Base-by-base conservation (phyloP, 2,329 filamentous ascomycete genomes). In the Endocalyx cinctus region DNA sequence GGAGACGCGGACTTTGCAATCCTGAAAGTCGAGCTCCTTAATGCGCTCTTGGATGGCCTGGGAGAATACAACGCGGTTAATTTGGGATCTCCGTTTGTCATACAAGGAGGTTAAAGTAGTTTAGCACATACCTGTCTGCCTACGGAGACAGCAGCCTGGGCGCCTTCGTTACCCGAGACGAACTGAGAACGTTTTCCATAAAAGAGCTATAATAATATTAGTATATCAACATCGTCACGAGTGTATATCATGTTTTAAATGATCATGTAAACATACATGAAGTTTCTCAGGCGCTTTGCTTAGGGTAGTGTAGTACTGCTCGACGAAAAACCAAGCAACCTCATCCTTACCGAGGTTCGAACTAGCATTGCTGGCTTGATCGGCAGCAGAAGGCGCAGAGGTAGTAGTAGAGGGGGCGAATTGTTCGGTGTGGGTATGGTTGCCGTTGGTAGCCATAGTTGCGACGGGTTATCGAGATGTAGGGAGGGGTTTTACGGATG, bases 321-420 rank as follows among this genome's bases (percentile, higher is more conserved):
- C 89, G 38, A 98, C 92, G 52, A 98, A 98, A 70, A 90, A 97
- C 92, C 92, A 98, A 64, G 88, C 92, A 49, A 98, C 88, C 69
- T 97, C 87, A 61, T 95, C 88, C 71, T 95, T 96, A 52, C 73
- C 70, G 25, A 79, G 65, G 50, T 74, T 70, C 56, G 57, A 66
- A 51, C 35, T 45, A 22, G 40, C 26, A 28, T 34, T 42, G 54
- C 46, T 43, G 53, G 50, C 41, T 54, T 56, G 50, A 42, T 50
- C 54, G 34, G 46, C 41, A 25, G 50, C 25, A 29, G 42, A 46
- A 40, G 57, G 45, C 27, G 58, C 51, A 39, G 57, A 49, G 33
- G 58, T 47, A 38, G 60, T 50, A 38, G 63, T 32, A 26, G 27
- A 49, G 32, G 55, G 51, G 38, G 55, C 50, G 43, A 57, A 58